Percentiles rank a stretch among this genome's conserved stretches.
Evolutionary conservation across 139 green algal genomes (phyloP).

Genomic region (Coelastrella sp.): DNA sequence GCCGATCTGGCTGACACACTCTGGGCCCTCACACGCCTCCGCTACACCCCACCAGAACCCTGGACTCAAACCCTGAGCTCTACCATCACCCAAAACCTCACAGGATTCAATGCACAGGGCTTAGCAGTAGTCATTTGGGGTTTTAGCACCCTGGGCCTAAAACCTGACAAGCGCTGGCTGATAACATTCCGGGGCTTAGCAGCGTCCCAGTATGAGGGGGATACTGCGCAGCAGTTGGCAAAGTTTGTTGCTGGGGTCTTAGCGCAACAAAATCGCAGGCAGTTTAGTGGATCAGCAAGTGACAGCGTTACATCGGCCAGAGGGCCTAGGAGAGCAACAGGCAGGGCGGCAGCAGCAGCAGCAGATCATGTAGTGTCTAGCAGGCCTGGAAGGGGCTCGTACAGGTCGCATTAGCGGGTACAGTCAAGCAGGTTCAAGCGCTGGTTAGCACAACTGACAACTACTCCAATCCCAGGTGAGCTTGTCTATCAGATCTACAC

Average conservation of each 20-base stretch:
- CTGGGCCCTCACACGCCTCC: slow-evolving; percentile 27
- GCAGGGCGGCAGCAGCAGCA: neutral
- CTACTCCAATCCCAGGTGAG: too few relatives aligned
- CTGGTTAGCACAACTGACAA: too few relatives aligned
- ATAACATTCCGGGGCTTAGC: slow-evolving; percentile 3
- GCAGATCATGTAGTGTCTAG: too few relatives aligned
- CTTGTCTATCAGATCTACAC: too few relatives aligned
- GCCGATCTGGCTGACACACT: slow-evolving; percentile 7
- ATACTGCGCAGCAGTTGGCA: neutral
- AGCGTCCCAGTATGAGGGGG: neutral
- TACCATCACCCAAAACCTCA: neutral
- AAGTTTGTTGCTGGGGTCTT: slow-evolving; percentile 21
- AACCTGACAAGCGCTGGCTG: slow-evolving; percentile 39
- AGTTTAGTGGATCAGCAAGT: neutral
- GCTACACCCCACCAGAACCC: neutral
- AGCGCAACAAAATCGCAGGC: slow-evolving; percentile 33
- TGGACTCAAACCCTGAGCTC: neutral
- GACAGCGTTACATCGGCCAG: neutral
- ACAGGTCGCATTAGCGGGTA: too few relatives aligned
- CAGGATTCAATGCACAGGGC: slow-evolving; percentile 7
- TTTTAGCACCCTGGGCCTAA: neutral
- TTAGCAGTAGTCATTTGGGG: slow-evolving; percentile 47
- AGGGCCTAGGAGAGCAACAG: neutral
- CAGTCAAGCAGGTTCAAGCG: too few relatives aligned
- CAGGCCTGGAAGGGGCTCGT: too few relatives aligned